phyloP scores from a whole-genome alignment of 176 grass and related monocot genomes.

The Cymbopogon citratus region DNA sequence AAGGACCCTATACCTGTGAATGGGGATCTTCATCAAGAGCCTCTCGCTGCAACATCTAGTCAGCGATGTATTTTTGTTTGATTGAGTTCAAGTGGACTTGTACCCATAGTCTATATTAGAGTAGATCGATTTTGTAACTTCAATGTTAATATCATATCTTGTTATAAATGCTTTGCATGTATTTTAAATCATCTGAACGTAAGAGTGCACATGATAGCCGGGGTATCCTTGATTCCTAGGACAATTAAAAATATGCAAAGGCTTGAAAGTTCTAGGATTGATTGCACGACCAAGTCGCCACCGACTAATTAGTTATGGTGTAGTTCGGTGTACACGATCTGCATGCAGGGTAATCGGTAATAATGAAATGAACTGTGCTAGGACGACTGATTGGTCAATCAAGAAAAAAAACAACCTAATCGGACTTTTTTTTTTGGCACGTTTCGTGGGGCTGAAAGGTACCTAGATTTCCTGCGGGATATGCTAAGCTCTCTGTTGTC shows the following conservation, averaged over 20 bases:
- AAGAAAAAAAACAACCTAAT: background rate
- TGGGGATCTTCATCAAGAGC: too few relatives aligned
- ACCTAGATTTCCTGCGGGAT: background rate
- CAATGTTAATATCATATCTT: background rate
- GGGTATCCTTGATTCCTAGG: background rate
- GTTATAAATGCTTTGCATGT: background rate
- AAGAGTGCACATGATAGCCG: background rate
- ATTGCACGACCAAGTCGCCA: too few relatives aligned
- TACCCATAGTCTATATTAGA: background rate
- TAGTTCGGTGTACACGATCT: too few relatives aligned
- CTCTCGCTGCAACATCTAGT: too few relatives aligned
- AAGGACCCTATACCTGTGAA: too few relatives aligned
- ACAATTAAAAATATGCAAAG: background rate
- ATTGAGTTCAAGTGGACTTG: background rate
- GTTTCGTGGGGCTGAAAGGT: background rate
- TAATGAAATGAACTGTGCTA: too few relatives aligned
- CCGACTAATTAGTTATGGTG: too few relatives aligned
- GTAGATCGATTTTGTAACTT: background rate
- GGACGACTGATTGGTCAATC: too few relatives aligned
- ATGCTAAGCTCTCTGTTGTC: background rate
- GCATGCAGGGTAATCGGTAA: too few relatives aligned
- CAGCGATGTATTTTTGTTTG: background rate
- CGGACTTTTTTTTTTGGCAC: too few relatives aligned
- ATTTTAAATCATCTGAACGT: background rate
- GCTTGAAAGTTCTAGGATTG: too few relatives aligned